Evolutionary conservation across 768 basidiomycete species (phyloP), one percentile per base, ranked within the genome.

Genomic region (Naganishia kalamii): DNA sequence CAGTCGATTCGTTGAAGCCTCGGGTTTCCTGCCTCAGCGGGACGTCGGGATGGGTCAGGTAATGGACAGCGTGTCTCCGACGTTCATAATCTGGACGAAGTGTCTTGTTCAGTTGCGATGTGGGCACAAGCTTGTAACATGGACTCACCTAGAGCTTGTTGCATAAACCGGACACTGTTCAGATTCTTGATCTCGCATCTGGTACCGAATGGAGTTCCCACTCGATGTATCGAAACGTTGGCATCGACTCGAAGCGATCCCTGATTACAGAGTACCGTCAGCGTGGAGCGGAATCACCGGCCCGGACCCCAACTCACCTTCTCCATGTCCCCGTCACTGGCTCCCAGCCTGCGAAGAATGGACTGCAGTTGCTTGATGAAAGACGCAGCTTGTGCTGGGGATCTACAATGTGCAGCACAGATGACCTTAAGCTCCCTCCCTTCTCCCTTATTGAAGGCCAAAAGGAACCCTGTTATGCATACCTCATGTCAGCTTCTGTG

Each of bases 151-250:
- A 97, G 90, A 13, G 93, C 94, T 19, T 84, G 82, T 77, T 84
- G 84, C 80, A 92, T 87, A 77, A 88, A 92, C 68, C 85, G 85
- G 46, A 96, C 82, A 61, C 91, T 92, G 74, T 97, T 97, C 46
- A 99, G 82, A 72, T 99, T 99, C 79, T 99, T 99, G 71, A 99
- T 85, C 78, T 99, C 94, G 72, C 92, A 93, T 32, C 94, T 86
- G 1, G 88, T 94, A 1, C 92, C 80, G 4, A 68, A 74, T 11
- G 69, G 69, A 6, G 83, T 78, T 10, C 87, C 86, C 44, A 80
- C 75, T 50, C 83, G 83, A 71, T 90, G 88, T 6, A 97, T 85
- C 5, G 94, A 97, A 4, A 98, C 87, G 72, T 99, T 98, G 30
- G 94, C 89, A 72, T 99, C 96, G 68, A 92, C 93, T 43, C 96